Evolutionary conservation across 352 stramenopile genomes (phyloP), one percentile per base, ranked within the genome.

Genomic region (Phytopythium oedochilum): DNA sequence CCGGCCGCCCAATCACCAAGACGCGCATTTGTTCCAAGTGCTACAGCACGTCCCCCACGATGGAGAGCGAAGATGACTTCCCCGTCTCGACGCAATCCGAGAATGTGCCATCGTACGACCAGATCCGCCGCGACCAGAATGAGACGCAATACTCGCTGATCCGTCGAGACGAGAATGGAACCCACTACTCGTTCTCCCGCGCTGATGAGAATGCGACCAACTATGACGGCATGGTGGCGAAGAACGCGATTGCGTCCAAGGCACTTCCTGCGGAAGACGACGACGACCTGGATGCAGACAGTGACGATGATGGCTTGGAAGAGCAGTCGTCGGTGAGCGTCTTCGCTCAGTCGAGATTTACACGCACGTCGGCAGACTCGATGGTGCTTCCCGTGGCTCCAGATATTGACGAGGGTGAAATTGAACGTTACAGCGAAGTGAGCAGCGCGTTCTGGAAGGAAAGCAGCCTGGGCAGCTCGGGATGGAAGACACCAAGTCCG

Each of bases 21-120:
- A 89, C 78, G 25, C 70, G 78, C 7, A 75, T 89, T 18, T 89
- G 78, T 47, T 66, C 70, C 25, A 73, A 71, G 42, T 89, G 78
- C 66, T 75, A 76, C 48, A 63, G 73, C 46, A 64, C 61, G 32
- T 68, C 71, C 26, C 54, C 58, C 22, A 43, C 47, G 49, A 55
- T 61, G 22, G 39, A 49, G 6, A 23, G 23, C 12, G 26, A 28
- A 18, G 39, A 51, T 8, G 26, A 53, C 52, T 28, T 32, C 25
- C 9, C 36, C 29, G 38, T 40, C 49, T 12, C 17, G 3, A 17
- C 38, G 29, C n/a, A 52, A 17, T 1, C n/a, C 1, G 7, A 53
- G 10, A 14, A 23, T 5, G 7, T 38, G 23, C 29, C 29, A 14
- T 35, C 52, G 15, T 47, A 50, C 25, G 32, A 17, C 35, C 55